Percentiles rank a stretch among this genome's conserved stretches.
Evolutionary conservation across 768 basidiomycete species (phyloP).

Genomic region (Chlorophyllum brunneum): DNA sequence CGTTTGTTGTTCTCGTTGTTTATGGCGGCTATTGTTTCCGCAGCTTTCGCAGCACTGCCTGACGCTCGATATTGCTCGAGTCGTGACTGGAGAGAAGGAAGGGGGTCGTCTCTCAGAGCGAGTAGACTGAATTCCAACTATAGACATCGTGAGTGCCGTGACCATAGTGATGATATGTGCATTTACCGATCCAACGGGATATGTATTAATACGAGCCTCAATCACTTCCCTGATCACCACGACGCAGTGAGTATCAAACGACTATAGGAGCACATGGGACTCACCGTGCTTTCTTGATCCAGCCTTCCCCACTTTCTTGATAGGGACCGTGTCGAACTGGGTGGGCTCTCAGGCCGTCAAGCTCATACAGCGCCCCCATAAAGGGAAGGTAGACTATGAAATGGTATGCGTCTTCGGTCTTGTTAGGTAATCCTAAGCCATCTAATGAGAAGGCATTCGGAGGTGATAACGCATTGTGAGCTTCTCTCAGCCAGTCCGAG

Average conservation of each 20-base stretch:
- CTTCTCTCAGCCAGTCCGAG: constrained; percentile 74
- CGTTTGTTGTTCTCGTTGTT: constrained; percentile 71
- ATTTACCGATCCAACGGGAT: constrained; percentile 84
- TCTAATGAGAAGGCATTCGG: constrained; percentile 86
- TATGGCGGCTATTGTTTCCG: constrained; percentile 53
- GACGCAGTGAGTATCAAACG: constrained; percentile 18
- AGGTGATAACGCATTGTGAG: constrained; percentile 92
- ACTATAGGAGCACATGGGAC: constrained; percentile 17
- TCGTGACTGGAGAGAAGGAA: constrained; percentile 63
- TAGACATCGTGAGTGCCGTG: not conserved
- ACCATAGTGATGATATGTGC: constrained; percentile 10
- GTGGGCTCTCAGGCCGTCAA: constrained; percentile 82
- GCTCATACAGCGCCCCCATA: constrained; percentile 82
- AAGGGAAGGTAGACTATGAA: constrained; percentile 92
- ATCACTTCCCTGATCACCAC: constrained; percentile 63
- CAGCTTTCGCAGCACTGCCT: constrained; percentile 39
- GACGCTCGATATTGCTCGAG: constrained; percentile 44
- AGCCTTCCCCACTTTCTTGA: constrained; percentile 68
- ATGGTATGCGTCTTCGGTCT: constrained; percentile 85
- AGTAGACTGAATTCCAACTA: constrained; percentile 93
- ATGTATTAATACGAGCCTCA: constrained; percentile 84
- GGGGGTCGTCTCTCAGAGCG: constrained; percentile 77
- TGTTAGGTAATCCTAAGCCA: constrained; percentile 69
- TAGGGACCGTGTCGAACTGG: constrained; percentile 81
- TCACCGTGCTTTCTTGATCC: constrained; percentile 79